A percentile compares a stretch with the other conserved stretches of the same genome.
phyloP scores from a whole-genome alignment of 2,329 filamentous ascomycete genomes.

The Penicillium olsonii region DNA sequence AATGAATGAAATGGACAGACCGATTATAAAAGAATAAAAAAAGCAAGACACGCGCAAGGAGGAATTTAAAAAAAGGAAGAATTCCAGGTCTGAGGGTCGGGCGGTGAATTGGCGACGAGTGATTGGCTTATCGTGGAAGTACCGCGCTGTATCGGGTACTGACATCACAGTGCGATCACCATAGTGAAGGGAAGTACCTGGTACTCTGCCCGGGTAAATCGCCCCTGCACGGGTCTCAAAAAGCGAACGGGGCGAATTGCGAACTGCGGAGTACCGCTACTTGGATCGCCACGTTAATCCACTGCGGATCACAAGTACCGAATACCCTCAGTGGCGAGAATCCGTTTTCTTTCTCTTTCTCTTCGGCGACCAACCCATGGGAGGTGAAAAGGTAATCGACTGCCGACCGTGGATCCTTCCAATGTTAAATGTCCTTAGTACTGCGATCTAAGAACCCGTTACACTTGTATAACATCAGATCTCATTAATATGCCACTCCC shows the following conservation, averaged over 20 bases:
- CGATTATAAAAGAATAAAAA: slow-evolving; percentile 11
- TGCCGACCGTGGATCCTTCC: too few relatives aligned
- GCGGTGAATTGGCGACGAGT: slow-evolving; percentile 23
- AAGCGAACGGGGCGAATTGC: slow-evolving; percentile 20
- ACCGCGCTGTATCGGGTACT: slow-evolving; percentile 2
- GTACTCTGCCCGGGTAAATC: slow-evolving; percentile 4
- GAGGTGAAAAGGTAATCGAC: too few relatives aligned
- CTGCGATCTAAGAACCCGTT: too few relatives aligned
- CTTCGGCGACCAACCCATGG: too few relatives aligned
- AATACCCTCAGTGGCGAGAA: slow-evolving; percentile 14
- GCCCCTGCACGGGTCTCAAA: slow-evolving; percentile 4
- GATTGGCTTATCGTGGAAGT: slow-evolving; percentile 6
- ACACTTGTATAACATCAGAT: too few relatives aligned
- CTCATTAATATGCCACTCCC: too few relatives aligned
- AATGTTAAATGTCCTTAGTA: too few relatives aligned
- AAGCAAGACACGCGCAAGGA: slow-evolving; percentile 18
- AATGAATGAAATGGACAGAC: slow-evolving; percentile 17
- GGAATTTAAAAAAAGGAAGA: slow-evolving; percentile 20
- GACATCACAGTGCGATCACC: fast-evolving
- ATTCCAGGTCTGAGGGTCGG: slow-evolving; percentile 23
- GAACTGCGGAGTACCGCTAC: slow-evolving; percentile 22
- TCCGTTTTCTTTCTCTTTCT: neutral
- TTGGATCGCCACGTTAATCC: neutral
- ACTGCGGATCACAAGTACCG: slow-evolving; percentile 13
- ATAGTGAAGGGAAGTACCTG: neutral